Evolutionary conservation across 306 rosid genomes (phyloP), one percentile per base, ranked within the genome.

Genomic region (Begonia fuchsioides): DNA sequence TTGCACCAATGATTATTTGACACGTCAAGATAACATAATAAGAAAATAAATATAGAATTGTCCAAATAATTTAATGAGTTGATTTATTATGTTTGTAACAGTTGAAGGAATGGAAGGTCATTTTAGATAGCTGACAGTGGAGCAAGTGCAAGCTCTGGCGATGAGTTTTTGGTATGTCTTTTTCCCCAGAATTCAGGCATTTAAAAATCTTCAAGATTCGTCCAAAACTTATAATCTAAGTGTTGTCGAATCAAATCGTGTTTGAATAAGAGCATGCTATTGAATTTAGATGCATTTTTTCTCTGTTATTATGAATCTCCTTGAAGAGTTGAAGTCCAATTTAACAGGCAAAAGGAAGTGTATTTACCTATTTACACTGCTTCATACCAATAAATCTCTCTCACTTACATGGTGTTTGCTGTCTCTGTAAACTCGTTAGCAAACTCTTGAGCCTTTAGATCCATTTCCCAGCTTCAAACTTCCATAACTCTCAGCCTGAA

Each of bases 371-470:
- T 10, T 10, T 40, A 40, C 44, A 13, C n/a, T 32, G 16, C 15
- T 0, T 35, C 3, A 2, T 48, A 56, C 32, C 32, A 20, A 20
- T 20, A 1, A 20, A 20, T 20, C 32, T 6, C 32, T 6, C 0
- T 71, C 67, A 86, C 78, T 65, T 69, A 78, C 96, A 87, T 57
- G 75, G 93, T 40, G 81, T 55, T 57, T 79, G 17, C 32, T 56
- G 68, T 63, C 72, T 73, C 16, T 62, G 54, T 16, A 72, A 65
- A 8, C 70, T 80, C n/a, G 55, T 58, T 12, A 87, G 69, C 58
- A 70, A 32, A 52, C 54, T 65, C 44, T 70, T 80, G 0, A 87
- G 51, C 76, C 82, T 83, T 72, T 74, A 47, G 94, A 73, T 14
- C 80, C 83, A 0, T 70, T 60, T 44, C 96, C 86, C 12, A 88